Evolutionary conservation across 169 alveolate species (phyloP), one percentile per base, ranked within the genome.

Genomic region (Plasmodium coatneyi): DNA sequence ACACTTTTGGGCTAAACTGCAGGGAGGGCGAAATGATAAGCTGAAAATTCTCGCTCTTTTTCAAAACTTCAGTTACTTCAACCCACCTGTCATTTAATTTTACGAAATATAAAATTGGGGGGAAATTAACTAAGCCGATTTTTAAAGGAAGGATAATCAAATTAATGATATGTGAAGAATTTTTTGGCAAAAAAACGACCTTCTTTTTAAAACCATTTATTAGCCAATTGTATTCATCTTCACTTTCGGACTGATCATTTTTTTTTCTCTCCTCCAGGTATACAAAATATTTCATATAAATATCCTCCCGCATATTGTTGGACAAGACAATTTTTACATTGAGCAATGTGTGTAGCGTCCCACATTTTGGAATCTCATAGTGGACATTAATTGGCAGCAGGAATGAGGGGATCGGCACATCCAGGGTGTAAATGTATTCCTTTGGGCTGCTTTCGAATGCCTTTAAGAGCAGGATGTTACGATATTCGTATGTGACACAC

Each of bases 11-110:
- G 34, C 60, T 79, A 66, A 89, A 79, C 5, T 89, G 87, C 70
- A 79, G 90, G n/a, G 94, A 52, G n/a, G 94, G 94, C 3, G 94
- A 79, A 89, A 89, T 80, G 52, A 89, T 89, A 34, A 89, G 76
- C 32, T 89, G 94, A 66, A 89, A 89, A 71, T 41, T 89, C 16
- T 89, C 94, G 81, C 94, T 89, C 52, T 89, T 89, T 1, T 78
- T 72, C 52, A 89, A 66, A 54, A 89, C 43, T 79, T 89, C 39
- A 5, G 94, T 89, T 16, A 89, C 81, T 16, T 89, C 94, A 36
- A 79, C 72, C 94, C 94, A 89, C n/a, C 46, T 89, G 36, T 89
- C 76, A 89, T 89, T 89, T 60, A 89, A 41, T 79, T 89, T 89
- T 79, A 89, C 34, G 71, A 36, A 89, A 89, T 89, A 89, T 28